A percentile compares a stretch with the other conserved stretches of the same genome.
These are phyloP conservation scores for Solanum arcanum DNA, from an alignment of 257 asterid species.

Conservation along the genomic window DNA sequence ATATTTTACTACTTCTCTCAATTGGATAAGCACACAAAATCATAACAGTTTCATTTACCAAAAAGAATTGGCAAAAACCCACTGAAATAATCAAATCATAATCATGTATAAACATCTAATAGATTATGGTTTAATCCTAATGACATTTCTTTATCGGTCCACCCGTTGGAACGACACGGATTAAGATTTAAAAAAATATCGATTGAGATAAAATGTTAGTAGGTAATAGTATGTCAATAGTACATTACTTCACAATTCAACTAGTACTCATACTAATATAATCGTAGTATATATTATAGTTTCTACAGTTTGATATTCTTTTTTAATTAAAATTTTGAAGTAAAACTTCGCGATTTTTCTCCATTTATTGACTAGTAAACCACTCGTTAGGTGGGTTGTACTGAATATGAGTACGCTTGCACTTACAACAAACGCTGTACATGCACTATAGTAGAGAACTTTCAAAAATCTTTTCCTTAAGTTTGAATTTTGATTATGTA, in stretches of 20 bases:
- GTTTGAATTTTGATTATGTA: not conserved
- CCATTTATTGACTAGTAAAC: not conserved
- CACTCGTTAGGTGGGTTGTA: not conserved
- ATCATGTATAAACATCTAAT: not conserved
- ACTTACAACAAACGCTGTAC: not conserved
- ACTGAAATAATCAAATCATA: not conserved
- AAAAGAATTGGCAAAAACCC: not conserved
- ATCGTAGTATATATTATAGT: not conserved
- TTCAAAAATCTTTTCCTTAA: not conserved
- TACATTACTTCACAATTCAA: too few species aligned
- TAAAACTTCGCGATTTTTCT: too few species aligned
- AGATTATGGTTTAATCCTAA: not conserved
- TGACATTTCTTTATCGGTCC: not conserved
- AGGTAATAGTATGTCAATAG: not conserved
- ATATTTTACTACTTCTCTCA: not conserved
- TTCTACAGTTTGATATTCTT: too few species aligned
- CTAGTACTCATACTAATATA: too few species aligned
- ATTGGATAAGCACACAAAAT: not conserved
- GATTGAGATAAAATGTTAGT: not conserved
- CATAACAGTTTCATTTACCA: not conserved
- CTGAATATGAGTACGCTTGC: not conserved
- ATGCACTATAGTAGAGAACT: not conserved
- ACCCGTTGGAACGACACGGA: not conserved
- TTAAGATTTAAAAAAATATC: too few species aligned
- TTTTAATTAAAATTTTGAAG: too few species aligned